Evolutionary conservation across 129 eudicot species (phyloP).

Genomic region (Cynara cardunculus): DNA sequence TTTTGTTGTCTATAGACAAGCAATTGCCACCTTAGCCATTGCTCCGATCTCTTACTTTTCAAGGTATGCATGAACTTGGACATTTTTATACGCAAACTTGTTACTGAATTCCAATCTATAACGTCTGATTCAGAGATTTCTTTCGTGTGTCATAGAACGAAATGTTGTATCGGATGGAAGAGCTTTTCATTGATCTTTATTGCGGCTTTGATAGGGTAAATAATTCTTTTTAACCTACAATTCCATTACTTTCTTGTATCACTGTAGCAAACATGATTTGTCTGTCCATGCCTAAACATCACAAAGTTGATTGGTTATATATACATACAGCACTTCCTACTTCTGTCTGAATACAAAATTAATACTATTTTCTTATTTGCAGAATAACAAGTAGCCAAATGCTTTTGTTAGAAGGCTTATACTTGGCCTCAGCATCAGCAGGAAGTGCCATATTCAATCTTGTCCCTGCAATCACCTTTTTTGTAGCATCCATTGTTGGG

Average conservation of each 20-base stretch:
- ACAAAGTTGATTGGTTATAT: neutral
- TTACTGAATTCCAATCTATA: too few relatives aligned
- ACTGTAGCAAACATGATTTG: neutral
- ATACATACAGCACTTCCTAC: too few relatives aligned
- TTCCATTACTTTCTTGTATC: too few relatives aligned
- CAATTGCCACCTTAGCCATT: too few relatives aligned
- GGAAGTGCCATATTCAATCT: slow-evolving; percentile 78
- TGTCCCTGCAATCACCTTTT: slow-evolving; percentile 85
- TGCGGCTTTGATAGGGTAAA: slow-evolving; percentile 65
- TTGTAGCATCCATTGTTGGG: slow-evolving; percentile 62
- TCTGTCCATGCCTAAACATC: neutral
- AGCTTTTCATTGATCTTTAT: slow-evolving; percentile 64
- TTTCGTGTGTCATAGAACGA: too few relatives aligned
- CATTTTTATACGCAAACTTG: too few relatives aligned
- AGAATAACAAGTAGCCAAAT: slow-evolving; percentile 72
- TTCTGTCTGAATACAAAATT: neutral
- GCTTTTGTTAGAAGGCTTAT: slow-evolving; percentile 61
- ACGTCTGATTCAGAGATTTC: neutral
- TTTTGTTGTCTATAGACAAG: too few relatives aligned
- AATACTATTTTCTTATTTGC: slow-evolving; percentile 12
- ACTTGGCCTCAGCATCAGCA: slow-evolving; percentile 66
- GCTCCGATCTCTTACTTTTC: too few relatives aligned
- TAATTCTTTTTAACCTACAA: neutral
- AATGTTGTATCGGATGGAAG: slow-evolving; percentile 45
- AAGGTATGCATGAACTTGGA: neutral